Evolutionary conservation across 306 rosid species (phyloP), one percentile per base, ranked within the genome.

Genomic region (Cicer yamashitae): DNA sequence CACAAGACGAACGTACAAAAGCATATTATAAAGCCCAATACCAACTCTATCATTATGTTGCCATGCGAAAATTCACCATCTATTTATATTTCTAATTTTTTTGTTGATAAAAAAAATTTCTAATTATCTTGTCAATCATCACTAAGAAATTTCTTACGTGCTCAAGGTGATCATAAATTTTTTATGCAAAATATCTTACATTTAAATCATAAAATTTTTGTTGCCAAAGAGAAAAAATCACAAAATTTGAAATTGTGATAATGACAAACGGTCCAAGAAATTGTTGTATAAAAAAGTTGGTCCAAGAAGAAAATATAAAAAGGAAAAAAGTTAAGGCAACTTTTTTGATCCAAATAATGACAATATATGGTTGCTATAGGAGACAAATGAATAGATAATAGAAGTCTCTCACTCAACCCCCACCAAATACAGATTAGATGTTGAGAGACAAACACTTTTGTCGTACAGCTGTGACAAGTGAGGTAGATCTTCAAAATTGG

Each of bases 391-490:
- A 79, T 30, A 66, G 6, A 76, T 7, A 44, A 80, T 59, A 44
- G 54, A 58, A 20, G 62, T 58, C 7, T 57, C 68, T 25, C 18
- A 67, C 25, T 37, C 57, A 57, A 74, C 7, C 39, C 59, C 74
- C 79, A 73, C 75, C 70, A 56, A 56, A 47, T 18, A 30, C 68
- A 75, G 59, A 67, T 67, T 41, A 58, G 34, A 69, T 75, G 82
- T 76, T 71, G 72, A 81, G 48, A 34, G 67, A 60, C 37, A 13
- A 13, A 66, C 6, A 76, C 78, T 82, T 82, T 71, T 82, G 85
- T 64, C 70, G 75, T 82, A 76, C 82, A 81, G 81, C 69, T 75
- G 63, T 75, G 68, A 45, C 61, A 76, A 20, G 37, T 77, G 46
- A 18, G 64, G 59, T 80, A 64, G 70, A 47, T 53, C 20, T 53